These are phyloP conservation scores for Eutypella sp. DNA, from an alignment of 2,329 filamentous ascomycete species.

Conservation along the genomic window DNA sequence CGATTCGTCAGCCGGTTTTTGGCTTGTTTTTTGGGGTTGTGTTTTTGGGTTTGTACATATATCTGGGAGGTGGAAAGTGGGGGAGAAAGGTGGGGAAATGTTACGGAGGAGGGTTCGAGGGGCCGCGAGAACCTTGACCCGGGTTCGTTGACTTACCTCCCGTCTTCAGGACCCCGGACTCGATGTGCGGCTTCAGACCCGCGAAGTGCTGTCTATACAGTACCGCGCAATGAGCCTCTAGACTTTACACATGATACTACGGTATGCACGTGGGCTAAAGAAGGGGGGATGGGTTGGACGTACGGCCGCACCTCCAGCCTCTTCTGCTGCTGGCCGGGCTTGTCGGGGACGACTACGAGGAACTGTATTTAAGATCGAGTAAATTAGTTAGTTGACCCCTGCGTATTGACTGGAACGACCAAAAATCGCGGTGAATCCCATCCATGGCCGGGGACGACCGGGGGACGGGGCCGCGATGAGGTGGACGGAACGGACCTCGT, in stretches of 20 bases:
- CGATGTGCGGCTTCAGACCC: constrained; percentile 45
- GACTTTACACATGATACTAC: constrained; percentile 9
- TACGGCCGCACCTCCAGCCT: constrained; percentile 57
- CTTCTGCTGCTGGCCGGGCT: constrained; percentile 54
- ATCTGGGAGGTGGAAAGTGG: not conserved
- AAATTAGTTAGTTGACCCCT: not conserved
- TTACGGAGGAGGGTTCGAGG: not conserved
- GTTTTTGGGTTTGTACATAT: not conserved
- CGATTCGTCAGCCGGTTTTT: not conserved
- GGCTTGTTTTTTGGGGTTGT: constrained; percentile 2
- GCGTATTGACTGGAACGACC: too few relatives aligned
- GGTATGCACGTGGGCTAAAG: not conserved
- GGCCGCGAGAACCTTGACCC: not conserved
- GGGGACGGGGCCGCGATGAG: too few relatives aligned
- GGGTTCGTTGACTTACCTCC: constrained; percentile 61
- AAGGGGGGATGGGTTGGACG: constrained; percentile 20
- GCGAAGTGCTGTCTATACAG: constrained; percentile 47
- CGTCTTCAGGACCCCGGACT: constrained; percentile 55
- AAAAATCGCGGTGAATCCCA: too few relatives aligned
- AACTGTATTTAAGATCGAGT: constrained; percentile 41
- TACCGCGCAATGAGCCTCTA: not conserved
- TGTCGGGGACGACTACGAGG: constrained; percentile 65
- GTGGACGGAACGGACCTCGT: constrained; percentile 7
- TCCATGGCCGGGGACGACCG: too few relatives aligned
- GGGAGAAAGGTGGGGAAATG: not conserved